Base-by-base conservation (phyloP, 495 filamentous ascomycete genomes). In the Cudoniella acicularis region DNA sequence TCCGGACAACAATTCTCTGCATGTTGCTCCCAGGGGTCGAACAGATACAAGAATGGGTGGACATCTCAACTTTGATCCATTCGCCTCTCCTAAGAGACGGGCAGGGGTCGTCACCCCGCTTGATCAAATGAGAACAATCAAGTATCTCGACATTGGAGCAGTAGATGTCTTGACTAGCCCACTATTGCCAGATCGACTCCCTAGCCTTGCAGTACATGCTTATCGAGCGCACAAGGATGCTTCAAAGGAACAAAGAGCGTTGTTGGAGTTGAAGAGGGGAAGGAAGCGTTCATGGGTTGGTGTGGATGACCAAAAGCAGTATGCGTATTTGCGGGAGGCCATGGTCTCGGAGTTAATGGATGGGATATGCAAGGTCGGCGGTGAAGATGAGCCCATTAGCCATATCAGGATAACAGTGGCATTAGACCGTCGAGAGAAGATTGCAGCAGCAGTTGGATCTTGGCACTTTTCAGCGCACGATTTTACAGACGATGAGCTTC, bases 201-300 rank as follows among this genome's bases (percentile, higher is more conserved):
- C 87, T 63, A 83, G 84, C 42, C 78, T 96, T 25, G 83, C 87
- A 56, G 80, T 92, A 13, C 91, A 93, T 71, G 91, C 88, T 26
- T 95, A 93, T 73, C 83, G 90, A 52, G 84, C 84, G 11, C 87
- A 87, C 60, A 89, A 85, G 67, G 81, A 89, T 56, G 83, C 87
- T 20, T 79, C 81, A 23, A 82, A 79, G 65, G 86, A 90, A 52
- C 83, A 89, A 67, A 81, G 85, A 23, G 79, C 82, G 2, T 80
- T 89, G 51, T 61, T 90, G 13, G 83, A 87, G 21, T 71, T 79
- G 52, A 89, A 83, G 63, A 82, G 84, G 60, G 80, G 81, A 20
- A 80, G 92, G 52, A 95, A 94, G 71, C 83, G 90, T 51, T 96
- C 92, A 1, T 96, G 91, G 92, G 90, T 97, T 42, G 91, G 91